A percentile compares a stretch with the other conserved stretches of the same genome.
phyloP scores from a whole-genome alignment of 345 rosid species.

The Syzygium grande region DNA sequence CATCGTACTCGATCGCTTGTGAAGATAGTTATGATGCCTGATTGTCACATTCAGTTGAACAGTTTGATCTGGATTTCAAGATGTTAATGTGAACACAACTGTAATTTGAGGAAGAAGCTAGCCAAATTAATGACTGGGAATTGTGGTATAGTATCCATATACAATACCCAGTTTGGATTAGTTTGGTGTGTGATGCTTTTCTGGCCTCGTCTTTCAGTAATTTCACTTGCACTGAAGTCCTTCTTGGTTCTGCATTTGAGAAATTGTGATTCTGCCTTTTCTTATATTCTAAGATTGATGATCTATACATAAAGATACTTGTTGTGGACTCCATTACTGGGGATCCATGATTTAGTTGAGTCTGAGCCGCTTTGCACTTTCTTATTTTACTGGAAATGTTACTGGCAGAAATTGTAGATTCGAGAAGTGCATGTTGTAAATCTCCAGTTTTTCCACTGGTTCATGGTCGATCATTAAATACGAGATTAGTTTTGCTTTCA shows the following conservation, averaged over 20 bases:
- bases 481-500: constrained; percentile 8
- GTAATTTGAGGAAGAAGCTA: background rate
- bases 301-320: background rate
- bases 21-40: background rate
- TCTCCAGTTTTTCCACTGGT: background rate
- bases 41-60: background rate
- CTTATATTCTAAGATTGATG: background rate
- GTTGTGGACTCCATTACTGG: background rate
- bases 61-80: background rate
- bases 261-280: background rate
- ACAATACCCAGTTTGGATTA: background rate
- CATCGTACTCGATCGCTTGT: background rate
- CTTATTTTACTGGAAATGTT: background rate
- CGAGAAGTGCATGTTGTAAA: background rate
- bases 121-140: background rate
- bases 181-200: background rate
- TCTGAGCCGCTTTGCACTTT: background rate
- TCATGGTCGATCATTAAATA: background rate
- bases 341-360: background rate
- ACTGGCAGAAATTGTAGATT: background rate
- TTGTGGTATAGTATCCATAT: background rate
- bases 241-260: background rate
- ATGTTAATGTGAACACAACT: background rate
- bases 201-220: background rate
- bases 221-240: background rate